These are phyloP conservation scores for Pleurotus djamor DNA, from an alignment of 768 basidiomycete species.

Conservation along the genomic window DNA sequence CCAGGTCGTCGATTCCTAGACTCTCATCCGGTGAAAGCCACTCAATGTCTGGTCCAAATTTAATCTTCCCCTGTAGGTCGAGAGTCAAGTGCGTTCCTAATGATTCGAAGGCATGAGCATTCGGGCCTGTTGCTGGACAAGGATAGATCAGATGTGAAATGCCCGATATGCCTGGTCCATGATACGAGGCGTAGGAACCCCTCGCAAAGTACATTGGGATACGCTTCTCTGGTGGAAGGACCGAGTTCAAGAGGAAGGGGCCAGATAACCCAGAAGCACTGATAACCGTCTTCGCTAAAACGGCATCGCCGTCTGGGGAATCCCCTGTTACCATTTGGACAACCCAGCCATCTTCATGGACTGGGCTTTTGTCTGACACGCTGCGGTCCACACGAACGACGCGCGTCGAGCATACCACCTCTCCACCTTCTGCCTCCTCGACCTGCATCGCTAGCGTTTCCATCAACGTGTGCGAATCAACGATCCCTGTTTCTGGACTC, in stretches of 20 bases:
- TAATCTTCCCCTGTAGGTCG: constrained; percentile 79
- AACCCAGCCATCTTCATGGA: constrained; percentile 71
- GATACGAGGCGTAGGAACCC: constrained; percentile 88
- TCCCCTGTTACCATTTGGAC: constrained; percentile 73
- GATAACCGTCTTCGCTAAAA: constrained; percentile 74
- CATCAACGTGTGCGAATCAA: constrained; percentile 87
- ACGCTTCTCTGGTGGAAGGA: constrained; percentile 53
- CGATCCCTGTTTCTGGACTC: constrained; percentile 86
- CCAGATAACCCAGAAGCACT: constrained; percentile 82
- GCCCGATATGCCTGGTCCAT: constrained; percentile 67
- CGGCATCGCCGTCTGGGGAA: constrained; percentile 37
- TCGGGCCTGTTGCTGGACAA: constrained; percentile 66
- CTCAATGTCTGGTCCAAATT: constrained; percentile 93
- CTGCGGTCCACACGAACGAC: constrained; percentile 85
- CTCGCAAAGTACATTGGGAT: constrained; percentile 79
- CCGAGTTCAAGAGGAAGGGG: constrained; percentile 66
- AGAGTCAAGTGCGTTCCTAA: constrained; percentile 92
- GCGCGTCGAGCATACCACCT: constrained; percentile 74
- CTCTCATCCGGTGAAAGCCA: constrained; percentile 61
- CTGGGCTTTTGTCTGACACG: constrained; percentile 21
- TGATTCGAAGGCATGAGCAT: constrained; percentile 70
- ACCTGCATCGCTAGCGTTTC: constrained; percentile 82
- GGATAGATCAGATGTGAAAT: constrained; percentile 88
- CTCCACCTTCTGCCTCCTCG: constrained; percentile 60
- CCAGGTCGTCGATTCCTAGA: constrained; percentile 23